A percentile compares a stretch with the other conserved stretches of the same genome.
Evolutionary conservation across 1,284 basidiomycete species (phyloP).

Genomic region (Ganoderma sp.): DNA sequence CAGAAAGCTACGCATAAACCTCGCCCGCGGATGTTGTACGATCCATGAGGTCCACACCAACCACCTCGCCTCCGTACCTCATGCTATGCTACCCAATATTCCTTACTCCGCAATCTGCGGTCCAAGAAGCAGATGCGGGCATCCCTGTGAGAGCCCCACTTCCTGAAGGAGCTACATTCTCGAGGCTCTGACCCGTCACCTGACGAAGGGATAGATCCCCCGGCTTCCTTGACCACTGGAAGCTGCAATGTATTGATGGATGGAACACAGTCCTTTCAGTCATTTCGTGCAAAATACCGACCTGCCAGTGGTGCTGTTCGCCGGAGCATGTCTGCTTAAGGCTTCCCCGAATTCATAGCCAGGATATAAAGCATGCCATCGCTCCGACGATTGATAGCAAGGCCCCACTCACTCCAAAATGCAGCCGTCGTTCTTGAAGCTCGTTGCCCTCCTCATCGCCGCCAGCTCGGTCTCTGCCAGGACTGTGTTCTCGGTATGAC

Average conservation of each 20-base stretch:
- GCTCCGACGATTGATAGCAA: conserved; percentile 11
- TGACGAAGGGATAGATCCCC: conserved; percentile 12
- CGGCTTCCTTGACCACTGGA: conserved; percentile 5
- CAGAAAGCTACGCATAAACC: conserved; percentile 18
- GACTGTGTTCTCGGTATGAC: conserved; percentile 48
- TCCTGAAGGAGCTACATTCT: conserved; percentile 12
- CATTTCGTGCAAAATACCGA: background rate
- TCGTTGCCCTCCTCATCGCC: conserved; percentile 39
- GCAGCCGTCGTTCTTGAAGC: conserved; percentile 30
- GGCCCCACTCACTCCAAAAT: conserved; percentile 20
- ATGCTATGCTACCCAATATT: background rate
- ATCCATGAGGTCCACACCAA: conserved; percentile 8
- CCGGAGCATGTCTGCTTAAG: background rate
- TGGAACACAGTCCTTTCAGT: background rate
- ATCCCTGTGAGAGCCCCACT: conserved; percentile 19
- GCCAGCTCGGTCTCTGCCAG: conserved; percentile 40
- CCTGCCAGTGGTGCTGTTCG: background rate
- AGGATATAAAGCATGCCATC: conserved; percentile 10
- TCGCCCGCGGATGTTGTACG: conserved; percentile 13
- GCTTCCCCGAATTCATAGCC: background rate
- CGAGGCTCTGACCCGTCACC: conserved; percentile 25
- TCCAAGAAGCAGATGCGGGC: background rate
- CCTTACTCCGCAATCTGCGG: background rate
- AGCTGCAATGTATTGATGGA: too few relatives aligned
- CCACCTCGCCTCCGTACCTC: conserved; percentile 1